phyloP scores from a whole-genome alignment of 805 yeast species.

The Candida palmyrensis region DNA sequence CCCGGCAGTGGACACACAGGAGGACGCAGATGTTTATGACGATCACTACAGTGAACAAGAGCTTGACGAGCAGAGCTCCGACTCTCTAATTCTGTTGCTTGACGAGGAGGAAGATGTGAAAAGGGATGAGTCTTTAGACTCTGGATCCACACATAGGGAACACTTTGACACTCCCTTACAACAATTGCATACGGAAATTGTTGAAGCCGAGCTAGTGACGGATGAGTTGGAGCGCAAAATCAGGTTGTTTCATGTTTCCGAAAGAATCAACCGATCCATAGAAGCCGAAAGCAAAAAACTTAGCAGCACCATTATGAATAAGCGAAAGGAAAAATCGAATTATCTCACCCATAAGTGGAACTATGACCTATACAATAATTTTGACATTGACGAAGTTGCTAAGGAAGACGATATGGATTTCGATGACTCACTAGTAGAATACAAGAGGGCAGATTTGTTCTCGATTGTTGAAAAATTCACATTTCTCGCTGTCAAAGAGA shows the following conservation, averaged over 20 bases:
- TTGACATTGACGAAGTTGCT: conserved; percentile 32
- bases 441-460: conserved; percentile 61
- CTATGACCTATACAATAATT: conserved; percentile 34
- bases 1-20: conserved; percentile 1
- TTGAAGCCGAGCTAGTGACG: conserved; percentile 27
- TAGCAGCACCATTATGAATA: conserved; percentile 26
- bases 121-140: too few species aligned
- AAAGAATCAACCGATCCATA: conserved; percentile 25
- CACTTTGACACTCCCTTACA: conserved; percentile 9
- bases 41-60: conserved; percentile 5
- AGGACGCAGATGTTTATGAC: conserved; percentile 8
- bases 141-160: too few species aligned
- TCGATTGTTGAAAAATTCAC: conserved; percentile 93
- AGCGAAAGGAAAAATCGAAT: conserved; percentile 26
- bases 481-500: conserved; percentile 62
- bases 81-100: conserved; percentile 5
- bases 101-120: conserved; percentile 6
- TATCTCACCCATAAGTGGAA: conserved; percentile 32
- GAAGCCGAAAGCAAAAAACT: conserved; percentile 29
- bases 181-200: conserved; percentile 28
- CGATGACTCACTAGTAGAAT: conserved; percentile 40
- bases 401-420: conserved; percentile 23
- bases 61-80: conserved; percentile 5
- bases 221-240: conserved; percentile 32
- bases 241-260: conserved; percentile 26